phyloP scores from a whole-genome alignment of 139 green algal species.

The Tetradesmus obliquus region DNA sequence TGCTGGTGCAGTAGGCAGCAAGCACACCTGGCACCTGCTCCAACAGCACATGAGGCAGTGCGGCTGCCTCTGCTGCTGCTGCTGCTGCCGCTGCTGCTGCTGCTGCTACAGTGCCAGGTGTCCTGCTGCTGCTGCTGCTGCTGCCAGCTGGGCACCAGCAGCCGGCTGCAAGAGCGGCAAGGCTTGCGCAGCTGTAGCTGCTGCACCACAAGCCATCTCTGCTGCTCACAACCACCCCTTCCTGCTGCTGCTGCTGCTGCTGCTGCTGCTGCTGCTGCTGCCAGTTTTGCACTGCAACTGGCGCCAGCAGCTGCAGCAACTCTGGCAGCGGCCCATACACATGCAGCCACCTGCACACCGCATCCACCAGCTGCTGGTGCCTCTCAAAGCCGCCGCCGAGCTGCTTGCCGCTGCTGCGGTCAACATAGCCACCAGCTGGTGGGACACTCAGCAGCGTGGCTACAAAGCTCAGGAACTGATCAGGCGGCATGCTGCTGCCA shows the following conservation, averaged over 20 bases:
- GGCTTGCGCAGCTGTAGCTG: constrained; percentile 41
- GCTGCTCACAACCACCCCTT: background rate
- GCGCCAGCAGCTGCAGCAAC: constrained; percentile 39
- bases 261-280: constrained; percentile 6
- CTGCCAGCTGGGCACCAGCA: background rate
- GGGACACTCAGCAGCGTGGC: constrained; percentile 39
- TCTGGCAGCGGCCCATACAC: constrained; percentile 2
- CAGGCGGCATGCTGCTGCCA: constrained; percentile 32
- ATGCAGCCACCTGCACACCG: constrained; percentile 18
- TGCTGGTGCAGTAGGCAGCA: constrained; percentile 12
- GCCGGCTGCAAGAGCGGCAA: constrained; percentile 36
- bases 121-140: background rate
- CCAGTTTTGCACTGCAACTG: constrained; percentile 24
- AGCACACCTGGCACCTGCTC: constrained; percentile 9
- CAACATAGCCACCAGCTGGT: constrained; percentile 14
- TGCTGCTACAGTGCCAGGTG: background rate
- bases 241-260: background rate
- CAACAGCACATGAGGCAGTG: background rate
- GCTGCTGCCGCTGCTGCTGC: background rate
- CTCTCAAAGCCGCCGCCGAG: background rate
- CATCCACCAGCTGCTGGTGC: constrained; percentile 35
- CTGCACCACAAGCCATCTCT: constrained; percentile 16
- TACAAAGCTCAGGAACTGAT: constrained; percentile 37
- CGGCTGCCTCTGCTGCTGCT: background rate
- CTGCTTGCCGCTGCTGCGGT: background rate